Base-by-base conservation (phyloP, 2,329 filamentous ascomycete species). In the Trichothecium roseum region DNA sequence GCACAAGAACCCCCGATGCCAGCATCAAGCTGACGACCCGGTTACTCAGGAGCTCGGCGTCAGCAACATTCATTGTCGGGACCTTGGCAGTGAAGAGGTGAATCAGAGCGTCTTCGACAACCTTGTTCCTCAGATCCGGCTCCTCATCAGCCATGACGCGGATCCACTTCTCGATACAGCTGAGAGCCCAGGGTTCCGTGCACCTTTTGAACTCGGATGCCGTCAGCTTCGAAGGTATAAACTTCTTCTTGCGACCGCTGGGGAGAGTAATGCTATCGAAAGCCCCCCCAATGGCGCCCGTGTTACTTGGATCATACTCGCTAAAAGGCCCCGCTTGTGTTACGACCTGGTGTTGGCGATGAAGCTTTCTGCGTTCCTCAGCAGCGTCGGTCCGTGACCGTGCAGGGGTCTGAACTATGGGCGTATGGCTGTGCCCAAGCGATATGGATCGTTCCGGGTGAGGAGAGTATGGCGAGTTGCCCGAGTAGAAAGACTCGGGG, bases 51-150 rank as follows among this genome's bases (percentile, higher is more conserved):
- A 80, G 81, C 55, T 98, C 91, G 1, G 91, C 91, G 64, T 98
- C 93, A 5, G 89, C 88, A 29, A 91, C 89, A 48, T 98, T 96
- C 86, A 98, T 95, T 1, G 87, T 98, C 1, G 91, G 88, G 1
- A 98, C 87, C 57, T 95, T 96, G 59, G 84, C 75, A 2, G 85
- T 94, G 55, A 98, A 96, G 6, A 98, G 66, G 20, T 80, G 83
- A 29, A 94, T 79, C 29, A 98, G 69, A 3, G 85, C 88, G 46
- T 96, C 88, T 39, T 86, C 81, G 35, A 98, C 78, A 2, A 83
- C 80, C 50, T 86, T 84, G 51, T 83, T 76, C 53, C 83, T 87
- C 32, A 98, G 63, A 56, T 98, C 87, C 9, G 81, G 78, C 51
- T 95, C 89, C 28, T 89, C 88, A 47, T 95, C 88, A 9, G 85